Percentiles rank a stretch among this genome's conserved stretches.
These are phyloP conservation scores for Candida ascalaphidarum DNA, from an alignment of 805 yeast species.

Conservation along the genomic window DNA sequence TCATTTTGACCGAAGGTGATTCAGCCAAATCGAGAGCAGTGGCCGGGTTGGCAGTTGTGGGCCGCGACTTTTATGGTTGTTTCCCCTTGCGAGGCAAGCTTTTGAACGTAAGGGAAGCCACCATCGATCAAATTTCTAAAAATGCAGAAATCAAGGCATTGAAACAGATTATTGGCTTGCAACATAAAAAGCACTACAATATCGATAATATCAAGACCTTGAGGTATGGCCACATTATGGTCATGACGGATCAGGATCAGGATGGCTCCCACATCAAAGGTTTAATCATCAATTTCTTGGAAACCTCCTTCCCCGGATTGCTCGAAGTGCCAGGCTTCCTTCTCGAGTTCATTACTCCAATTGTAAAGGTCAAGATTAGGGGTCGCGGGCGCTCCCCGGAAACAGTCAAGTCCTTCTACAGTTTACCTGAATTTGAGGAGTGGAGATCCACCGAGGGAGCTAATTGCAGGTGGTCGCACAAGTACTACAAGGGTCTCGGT, in stretches of 20 bases:
- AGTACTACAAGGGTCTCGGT: slow-evolving; percentile 98
- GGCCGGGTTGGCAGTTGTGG: slow-evolving; percentile 89
- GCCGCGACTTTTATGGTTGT: slow-evolving; percentile 91
- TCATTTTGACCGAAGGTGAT: slow-evolving; percentile 94
- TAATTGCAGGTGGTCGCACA: slow-evolving; percentile 75
- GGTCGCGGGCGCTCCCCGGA: slow-evolving; percentile 46
- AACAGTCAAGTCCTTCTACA: slow-evolving; percentile 67
- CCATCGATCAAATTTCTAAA: slow-evolving; percentile 88
- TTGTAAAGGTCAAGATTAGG: slow-evolving; percentile 75
- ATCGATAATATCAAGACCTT: slow-evolving; percentile 56
- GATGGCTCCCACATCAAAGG: slow-evolving; percentile 99
- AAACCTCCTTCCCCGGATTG: slow-evolving; percentile 89
- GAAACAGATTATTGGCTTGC: slow-evolving; percentile 91
- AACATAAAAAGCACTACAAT: slow-evolving; percentile 76
- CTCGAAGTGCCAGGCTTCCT: slow-evolving; percentile 85
- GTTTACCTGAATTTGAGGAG: slow-evolving; percentile 89
- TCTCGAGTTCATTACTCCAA: slow-evolving; percentile 92
- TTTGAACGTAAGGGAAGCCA: slow-evolving; percentile 92
- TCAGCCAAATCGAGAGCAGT: slow-evolving; percentile 91
- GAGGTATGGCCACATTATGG: slow-evolving; percentile 95
- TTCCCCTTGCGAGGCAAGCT: slow-evolving; percentile 94
- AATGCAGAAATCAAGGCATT: slow-evolving; percentile 93
- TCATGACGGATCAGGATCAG: slow-evolving; percentile 99
- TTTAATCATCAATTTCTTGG: slow-evolving; percentile 84
- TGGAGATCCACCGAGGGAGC: slow-evolving; percentile 87